A percentile compares a stretch with the other conserved stretches of the same genome.
Conservation (phyloP, 208 protist genomes). For the Herpetomonas samuelpessoai region DNA sequence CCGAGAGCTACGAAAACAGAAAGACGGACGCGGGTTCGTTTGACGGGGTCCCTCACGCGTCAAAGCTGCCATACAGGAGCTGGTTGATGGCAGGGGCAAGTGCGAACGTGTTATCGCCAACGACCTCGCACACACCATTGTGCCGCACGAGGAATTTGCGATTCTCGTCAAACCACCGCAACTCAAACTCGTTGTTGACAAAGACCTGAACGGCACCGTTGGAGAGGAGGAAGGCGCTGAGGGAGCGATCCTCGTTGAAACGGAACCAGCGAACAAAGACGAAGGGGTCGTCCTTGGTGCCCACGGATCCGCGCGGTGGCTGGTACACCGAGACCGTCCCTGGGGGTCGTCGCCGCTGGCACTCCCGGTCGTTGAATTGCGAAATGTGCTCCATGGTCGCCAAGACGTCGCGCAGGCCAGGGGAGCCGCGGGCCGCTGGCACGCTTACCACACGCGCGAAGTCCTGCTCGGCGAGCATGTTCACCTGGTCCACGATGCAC, state of each 20-base stretch:
- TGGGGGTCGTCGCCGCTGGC: conserved; percentile 83
- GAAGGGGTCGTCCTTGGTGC: conserved; percentile 62
- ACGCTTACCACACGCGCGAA: conserved; percentile 41
- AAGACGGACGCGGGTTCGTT: no score
- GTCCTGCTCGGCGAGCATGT: conserved; percentile 50
- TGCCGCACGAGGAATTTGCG: conserved; percentile 79
- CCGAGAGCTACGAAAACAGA: no score
- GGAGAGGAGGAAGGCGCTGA: conserved; percentile 82
- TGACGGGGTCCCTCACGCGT: conserved; percentile 1
- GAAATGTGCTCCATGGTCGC: conserved; percentile 69
- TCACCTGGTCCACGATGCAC: conserved; percentile 70
- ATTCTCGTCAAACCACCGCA: conserved; percentile 81
- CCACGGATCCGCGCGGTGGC: conserved; percentile 57
- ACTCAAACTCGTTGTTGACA: conserved; percentile 75
- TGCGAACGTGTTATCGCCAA: conserved; percentile 67
- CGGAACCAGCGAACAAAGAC: conserved; percentile 90
- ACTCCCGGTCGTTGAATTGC: conserved; percentile 71
- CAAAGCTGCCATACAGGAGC: conserved; percentile 67
- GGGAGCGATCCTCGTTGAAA: conserved; percentile 56
- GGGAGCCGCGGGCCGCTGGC: conserved; percentile 44
- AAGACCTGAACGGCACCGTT: conserved; percentile 84
- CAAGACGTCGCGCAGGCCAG: conserved; percentile 37
- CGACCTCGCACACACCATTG: conserved; percentile 83
- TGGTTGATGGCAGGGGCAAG: conserved; percentile 58
- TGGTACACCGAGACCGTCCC: conserved; percentile 80